Conservation (phyloP, 192 early-diverging fungal species). For the Geranomyces variabilis region DNA sequence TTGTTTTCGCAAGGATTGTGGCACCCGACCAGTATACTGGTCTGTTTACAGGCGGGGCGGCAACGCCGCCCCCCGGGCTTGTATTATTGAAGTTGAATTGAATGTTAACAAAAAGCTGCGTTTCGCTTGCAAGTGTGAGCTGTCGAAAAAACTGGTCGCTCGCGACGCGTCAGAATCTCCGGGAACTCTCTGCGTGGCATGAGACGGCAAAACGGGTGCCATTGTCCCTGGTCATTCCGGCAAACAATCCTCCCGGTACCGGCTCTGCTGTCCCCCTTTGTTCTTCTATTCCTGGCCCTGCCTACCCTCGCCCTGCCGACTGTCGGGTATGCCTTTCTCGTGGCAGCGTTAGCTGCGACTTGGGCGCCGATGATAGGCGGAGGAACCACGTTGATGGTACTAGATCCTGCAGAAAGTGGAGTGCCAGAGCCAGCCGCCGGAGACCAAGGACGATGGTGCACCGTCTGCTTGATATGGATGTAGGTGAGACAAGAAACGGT, state of each 20-base stretch:
- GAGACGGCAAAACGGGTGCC: slow-evolving; percentile 24
- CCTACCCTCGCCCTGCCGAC: neutral
- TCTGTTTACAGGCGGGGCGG: too few relatives aligned
- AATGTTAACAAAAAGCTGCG: too few relatives aligned
- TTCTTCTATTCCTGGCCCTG: neutral
- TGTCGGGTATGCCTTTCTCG: neutral
- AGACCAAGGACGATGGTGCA: neutral
- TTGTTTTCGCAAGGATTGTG: too few relatives aligned
- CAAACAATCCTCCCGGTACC: neutral
- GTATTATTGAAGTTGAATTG: too few relatives aligned
- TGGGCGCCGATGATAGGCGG: neutral
- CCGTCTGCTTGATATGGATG: neutral
- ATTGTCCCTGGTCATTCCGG: slow-evolving; percentile 10
- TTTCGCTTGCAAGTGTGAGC: too few relatives aligned
- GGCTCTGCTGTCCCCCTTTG: slow-evolving; percentile 5
- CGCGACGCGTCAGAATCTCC: too few relatives aligned
- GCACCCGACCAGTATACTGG: too few relatives aligned
- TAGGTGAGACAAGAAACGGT: neutral
- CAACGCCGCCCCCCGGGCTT: too few relatives aligned
- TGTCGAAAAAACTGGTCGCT: too few relatives aligned
- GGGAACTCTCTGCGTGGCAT: too few relatives aligned
- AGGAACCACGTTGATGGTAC: slow-evolving; percentile 24
- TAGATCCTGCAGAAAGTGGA: slow-evolving; percentile 36
- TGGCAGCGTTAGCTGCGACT: neutral
- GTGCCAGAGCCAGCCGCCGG: neutral